Evolutionary conservation across 306 rosid genomes (phyloP).

Genomic region (Vigna trinervia): DNA sequence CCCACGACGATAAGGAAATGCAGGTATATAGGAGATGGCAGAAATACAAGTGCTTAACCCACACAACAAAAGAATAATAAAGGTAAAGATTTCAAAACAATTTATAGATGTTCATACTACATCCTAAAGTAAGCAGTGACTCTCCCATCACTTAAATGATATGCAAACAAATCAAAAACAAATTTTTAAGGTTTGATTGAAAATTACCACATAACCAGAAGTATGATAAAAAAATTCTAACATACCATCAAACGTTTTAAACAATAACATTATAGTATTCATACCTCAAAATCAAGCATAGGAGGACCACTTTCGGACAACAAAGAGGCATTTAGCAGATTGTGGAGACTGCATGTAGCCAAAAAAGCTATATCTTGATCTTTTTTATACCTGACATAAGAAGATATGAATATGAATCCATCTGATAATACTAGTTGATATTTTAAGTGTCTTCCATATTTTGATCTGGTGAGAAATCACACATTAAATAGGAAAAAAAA

Average conservation of each 20-base stretch:
- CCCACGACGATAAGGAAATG: constrained; percentile 25
- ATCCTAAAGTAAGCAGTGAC: constrained; percentile 12
- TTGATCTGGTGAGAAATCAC: constrained; percentile 17
- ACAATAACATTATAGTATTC: constrained; percentile 31
- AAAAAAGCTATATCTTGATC: constrained; percentile 82
- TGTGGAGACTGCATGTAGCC: constrained; percentile 89
- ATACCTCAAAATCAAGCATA: constrained; percentile 97
- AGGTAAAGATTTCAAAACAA: not conserved
- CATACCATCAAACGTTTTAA: constrained; percentile 9
- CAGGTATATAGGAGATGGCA: not conserved
- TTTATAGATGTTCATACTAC: constrained; percentile 11
- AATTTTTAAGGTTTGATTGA: not conserved
- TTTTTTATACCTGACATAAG: constrained; percentile 74
- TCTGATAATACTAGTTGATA: constrained; percentile 15
- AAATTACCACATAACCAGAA: constrained; percentile 29
- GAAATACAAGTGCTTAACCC: not conserved
- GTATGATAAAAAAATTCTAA: constrained; percentile 26
- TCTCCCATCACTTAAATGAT: constrained; percentile 17
- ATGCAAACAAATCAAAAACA: constrained; percentile 13
- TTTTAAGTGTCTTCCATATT: constrained; percentile 36
- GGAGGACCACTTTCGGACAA: constrained; percentile 95
- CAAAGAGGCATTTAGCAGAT: constrained; percentile 79
- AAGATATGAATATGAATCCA: constrained; percentile 41
- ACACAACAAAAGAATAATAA: not conserved
- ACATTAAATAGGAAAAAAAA: constrained; percentile 22